Percentiles rank a stretch among this genome's conserved stretches.
phyloP scores from a whole-genome alignment of 2,329 filamentous ascomycete genomes.

The Diaporthe velutina region DNA sequence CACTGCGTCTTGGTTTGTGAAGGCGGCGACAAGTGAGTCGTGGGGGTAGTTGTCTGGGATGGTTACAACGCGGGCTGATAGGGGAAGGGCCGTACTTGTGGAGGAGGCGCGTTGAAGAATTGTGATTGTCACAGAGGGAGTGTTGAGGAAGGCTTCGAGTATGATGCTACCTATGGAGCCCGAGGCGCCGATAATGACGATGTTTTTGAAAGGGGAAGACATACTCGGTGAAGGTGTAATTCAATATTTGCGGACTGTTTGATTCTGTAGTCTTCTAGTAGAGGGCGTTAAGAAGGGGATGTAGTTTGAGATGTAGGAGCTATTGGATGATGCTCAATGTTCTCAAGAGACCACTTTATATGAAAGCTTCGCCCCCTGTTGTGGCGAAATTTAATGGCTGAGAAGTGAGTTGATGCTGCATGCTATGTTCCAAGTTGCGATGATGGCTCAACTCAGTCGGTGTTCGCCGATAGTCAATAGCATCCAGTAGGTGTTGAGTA shows the following conservation, averaged over 20 bases:
- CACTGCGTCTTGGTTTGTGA: constrained; percentile 45
- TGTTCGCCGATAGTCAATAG: neutral
- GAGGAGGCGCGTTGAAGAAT: constrained; percentile 46
- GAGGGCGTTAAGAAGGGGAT: neutral
- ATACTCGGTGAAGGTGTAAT: neutral
- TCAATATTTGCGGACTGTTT: no score
- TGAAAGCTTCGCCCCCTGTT: no score
- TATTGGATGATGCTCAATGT: neutral
- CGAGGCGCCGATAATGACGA: constrained; percentile 4
- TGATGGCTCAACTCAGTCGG: neutral
- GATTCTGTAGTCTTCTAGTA: no score
- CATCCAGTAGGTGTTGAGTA: neutral
- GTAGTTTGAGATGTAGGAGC: neutral
- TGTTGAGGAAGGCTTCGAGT: constrained; percentile 6
- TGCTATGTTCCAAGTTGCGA: neutral
- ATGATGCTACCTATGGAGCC: neutral
- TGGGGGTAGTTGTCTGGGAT: constrained; percentile 47
- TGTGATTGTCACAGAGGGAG: neutral
- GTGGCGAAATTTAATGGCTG: neutral
- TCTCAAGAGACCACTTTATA: neutral
- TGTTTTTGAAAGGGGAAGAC: constrained; percentile 12
- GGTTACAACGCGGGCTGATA: constrained; percentile 42
- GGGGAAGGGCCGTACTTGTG: constrained; percentile 40
- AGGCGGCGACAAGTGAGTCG: constrained; percentile 43
- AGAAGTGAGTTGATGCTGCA: neutral